Evolutionary conservation across 2,329 filamentous ascomycete genomes (phyloP), one percentile per base, ranked within the genome.

Genomic region (Fusarium coicis): DNA sequence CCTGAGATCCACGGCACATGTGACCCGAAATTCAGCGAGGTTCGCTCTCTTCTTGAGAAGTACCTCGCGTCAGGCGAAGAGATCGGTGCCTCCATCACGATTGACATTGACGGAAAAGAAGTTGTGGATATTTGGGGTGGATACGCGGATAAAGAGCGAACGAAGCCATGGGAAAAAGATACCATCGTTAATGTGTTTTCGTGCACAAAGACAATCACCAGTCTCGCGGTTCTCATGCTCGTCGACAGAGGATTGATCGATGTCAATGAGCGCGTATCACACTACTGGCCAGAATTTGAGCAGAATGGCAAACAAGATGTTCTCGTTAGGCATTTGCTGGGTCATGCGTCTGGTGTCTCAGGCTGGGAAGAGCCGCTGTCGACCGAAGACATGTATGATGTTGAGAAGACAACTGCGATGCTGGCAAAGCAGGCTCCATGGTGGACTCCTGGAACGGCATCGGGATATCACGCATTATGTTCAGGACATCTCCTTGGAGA

Each of bases 281-380:
- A 67, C 9, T 74, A 73, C 39, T 74, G 68, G 72, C 72, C 72
- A 0, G 72, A 64, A 6, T 74, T 74, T 14, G 72, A 32, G 2
- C 52, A 50, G 10, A 66, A 74, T 5, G 66, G 65, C 11, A 74
- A 74, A 10, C 62, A 68, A 3, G 42, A 34, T 4, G 49, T 59
- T n/a, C 68, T 74, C 1, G 36, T 74, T 1, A 61, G 36, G 4
- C 37, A 64, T 7, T 16, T 61, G 0, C 47, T 74, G 1, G 55
- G 68, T 0, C 72, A 74, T 2, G 39, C 72, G 0, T 71, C 68
- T 5, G 72, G 72, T 5, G 54, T 74, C 3, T 62, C 68, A 1
- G 64, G 62, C 0, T 67, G 64, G 64, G 44, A 39, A 18, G 39
- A 66, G 0, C 15, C 62, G 2, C 1, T 66, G 0, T 30, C 62